phyloP scores from a whole-genome alignment of 805 yeast species.

The Spathaspora gorwiae region DNA sequence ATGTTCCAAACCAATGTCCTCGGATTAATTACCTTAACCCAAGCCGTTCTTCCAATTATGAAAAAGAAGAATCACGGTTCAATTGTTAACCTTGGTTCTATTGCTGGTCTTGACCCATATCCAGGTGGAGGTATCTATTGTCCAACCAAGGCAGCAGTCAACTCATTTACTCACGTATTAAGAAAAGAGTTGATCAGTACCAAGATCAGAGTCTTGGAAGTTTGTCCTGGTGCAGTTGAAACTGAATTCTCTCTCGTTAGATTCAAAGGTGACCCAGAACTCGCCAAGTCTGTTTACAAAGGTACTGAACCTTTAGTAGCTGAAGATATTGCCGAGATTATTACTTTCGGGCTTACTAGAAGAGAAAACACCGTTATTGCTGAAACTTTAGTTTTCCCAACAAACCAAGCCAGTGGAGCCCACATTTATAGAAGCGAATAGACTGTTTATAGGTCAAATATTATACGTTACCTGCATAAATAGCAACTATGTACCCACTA shows the following conservation, averaged over 20 bases:
- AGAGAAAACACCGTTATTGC: conserved; percentile 71
- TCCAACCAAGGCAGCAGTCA: conserved; percentile 69
- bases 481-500: too few relatives aligned
- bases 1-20: conserved; percentile 87
- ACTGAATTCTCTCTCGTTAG: conserved; percentile 69
- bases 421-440: conserved; percentile 42
- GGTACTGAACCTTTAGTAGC: conserved; percentile 70
- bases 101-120: conserved; percentile 76
- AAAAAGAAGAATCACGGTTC: conserved; percentile 68
- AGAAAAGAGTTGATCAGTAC: conserved; percentile 75
- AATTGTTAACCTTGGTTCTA: conserved; percentile 70
- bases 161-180: conserved; percentile 64
- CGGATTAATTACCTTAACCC: conserved; percentile 81
- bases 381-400: conserved; percentile 78
- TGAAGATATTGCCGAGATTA: conserved; percentile 70
- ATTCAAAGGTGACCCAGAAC: conserved; percentile 55
- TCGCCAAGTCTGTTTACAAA: conserved; percentile 61
- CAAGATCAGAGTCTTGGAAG: conserved; percentile 63
- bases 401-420: conserved; percentile 76
- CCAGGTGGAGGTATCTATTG: conserved; percentile 79
- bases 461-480: too few relatives aligned
- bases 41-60: conserved; percentile 68
- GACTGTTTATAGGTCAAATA: too few relatives aligned
- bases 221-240: conserved; percentile 77
- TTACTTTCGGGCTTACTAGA: conserved; percentile 64